These are phyloP conservation scores for Oenanthe javanica DNA, from an alignment of 140 eudicot genomes.

Conservation along the genomic window DNA sequence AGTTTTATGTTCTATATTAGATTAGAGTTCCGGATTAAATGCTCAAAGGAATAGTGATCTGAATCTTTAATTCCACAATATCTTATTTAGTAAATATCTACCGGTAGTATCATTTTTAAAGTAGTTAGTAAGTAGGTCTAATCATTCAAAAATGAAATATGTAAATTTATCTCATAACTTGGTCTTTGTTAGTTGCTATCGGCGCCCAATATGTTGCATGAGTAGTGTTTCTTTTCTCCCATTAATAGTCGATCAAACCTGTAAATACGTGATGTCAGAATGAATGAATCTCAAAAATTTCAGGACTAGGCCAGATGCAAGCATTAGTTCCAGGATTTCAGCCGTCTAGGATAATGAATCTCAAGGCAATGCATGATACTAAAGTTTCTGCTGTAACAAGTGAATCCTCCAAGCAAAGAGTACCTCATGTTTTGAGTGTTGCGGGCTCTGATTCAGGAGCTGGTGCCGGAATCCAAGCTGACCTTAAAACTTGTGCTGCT, in stretches of 20 bases:
- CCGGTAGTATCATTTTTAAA: not conserved
- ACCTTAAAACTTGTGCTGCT: slow-evolving; percentile 87
- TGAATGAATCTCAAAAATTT: slow-evolving; percentile 21
- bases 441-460: slow-evolving; percentile 99
- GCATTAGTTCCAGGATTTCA: slow-evolving; percentile 21
- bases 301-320: slow-evolving; percentile 23
- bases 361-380: slow-evolving; percentile 50
- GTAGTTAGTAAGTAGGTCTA: not conserved
- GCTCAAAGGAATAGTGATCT: not conserved
- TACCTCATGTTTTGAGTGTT: slow-evolving; percentile 74
- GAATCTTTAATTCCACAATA: not conserved
- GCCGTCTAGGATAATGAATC: slow-evolving; percentile 18
- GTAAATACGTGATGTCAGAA: not conserved
- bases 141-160: not conserved
- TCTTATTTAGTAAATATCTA: not conserved
- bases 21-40: not conserved
- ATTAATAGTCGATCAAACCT: not conserved
- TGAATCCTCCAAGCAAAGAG: slow-evolving; percentile 19
- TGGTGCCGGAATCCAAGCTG: slow-evolving; percentile 98
- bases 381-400: slow-evolving; percentile 21
- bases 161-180: not conserved
- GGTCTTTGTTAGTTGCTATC: not conserved
- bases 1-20: not conserved
- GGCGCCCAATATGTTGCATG: not conserved
- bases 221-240: no score